These are phyloP conservation scores for Penicillium expansum DNA, from an alignment of 2,329 filamentous ascomycete species.

Conservation along the genomic window DNA sequence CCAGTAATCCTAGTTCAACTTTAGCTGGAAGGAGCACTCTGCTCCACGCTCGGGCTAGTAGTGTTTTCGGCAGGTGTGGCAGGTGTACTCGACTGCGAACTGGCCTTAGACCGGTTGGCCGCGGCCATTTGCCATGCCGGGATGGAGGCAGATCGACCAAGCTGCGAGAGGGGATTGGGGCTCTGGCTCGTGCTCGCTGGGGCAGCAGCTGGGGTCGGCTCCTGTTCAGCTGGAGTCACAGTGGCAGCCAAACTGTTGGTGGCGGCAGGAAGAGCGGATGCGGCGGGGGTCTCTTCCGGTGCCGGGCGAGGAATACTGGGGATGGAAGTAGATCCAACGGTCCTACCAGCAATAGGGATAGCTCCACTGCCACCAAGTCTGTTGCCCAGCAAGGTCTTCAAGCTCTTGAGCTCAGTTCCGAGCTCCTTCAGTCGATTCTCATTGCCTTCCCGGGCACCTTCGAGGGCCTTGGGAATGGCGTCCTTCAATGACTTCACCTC, in stretches of 20 bases:
- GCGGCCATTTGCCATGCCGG: slow-evolving; percentile 78
- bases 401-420: slow-evolving; percentile 79
- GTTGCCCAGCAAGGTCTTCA: slow-evolving; percentile 80
- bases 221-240: slow-evolving; percentile 29
- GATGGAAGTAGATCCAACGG: slow-evolving; percentile 27
- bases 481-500: slow-evolving; percentile 82
- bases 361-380: slow-evolving; percentile 48
- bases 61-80: slow-evolving; percentile 22
- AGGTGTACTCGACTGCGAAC: slow-evolving; percentile 28
- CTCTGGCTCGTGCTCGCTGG: slow-evolving; percentile 32
- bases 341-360: slow-evolving; percentile 33
- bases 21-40: slow-evolving; percentile 33
- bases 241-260: slow-evolving; percentile 30
- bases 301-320: slow-evolving; percentile 24
- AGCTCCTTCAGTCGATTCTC: slow-evolving; percentile 81
- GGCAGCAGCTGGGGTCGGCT: slow-evolving; percentile 25
- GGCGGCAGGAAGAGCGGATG: slow-evolving; percentile 17
- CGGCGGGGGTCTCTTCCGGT: slow-evolving; percentile 21
- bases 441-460: slow-evolving; percentile 79
- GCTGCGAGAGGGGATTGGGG: slow-evolving; percentile 49
- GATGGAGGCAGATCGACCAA: slow-evolving; percentile 62
- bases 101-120: slow-evolving; percentile 51
- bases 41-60: slow-evolving; percentile 24
- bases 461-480: slow-evolving; percentile 81
- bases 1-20: slow-evolving; percentile 2